Conservation (phyloP, 176 grass and related monocot genomes). For the Miscanthus lutarioriparius region DNA sequence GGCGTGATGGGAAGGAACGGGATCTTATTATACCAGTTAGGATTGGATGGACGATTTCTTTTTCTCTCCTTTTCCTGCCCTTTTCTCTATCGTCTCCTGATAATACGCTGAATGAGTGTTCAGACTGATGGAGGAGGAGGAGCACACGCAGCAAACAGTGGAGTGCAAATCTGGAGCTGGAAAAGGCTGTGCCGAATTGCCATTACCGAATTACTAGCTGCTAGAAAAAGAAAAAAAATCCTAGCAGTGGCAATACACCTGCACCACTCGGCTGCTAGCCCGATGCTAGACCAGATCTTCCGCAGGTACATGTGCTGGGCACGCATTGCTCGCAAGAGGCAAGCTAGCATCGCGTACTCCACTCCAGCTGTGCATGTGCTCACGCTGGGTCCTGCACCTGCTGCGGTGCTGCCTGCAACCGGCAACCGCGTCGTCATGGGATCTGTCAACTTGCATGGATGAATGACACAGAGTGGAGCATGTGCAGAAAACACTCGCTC, state of each 20-base stretch:
- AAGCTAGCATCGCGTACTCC: neutral
- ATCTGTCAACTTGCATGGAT: neutral
- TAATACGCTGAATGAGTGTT: neutral
- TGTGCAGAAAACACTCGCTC: neutral
- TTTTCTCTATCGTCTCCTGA: neutral
- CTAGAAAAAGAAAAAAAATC: neutral
- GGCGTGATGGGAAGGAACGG: neutral
- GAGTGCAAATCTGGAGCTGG: neutral
- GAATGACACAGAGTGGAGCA: neutral
- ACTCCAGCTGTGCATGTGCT: neutral
- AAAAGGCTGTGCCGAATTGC: neutral
- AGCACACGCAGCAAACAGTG: neutral
- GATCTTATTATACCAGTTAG: constrained; percentile 12
- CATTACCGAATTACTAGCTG: neutral
- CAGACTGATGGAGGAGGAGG: neutral
- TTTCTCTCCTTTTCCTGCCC: too few species aligned
- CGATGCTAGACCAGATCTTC: constrained; percentile 1
- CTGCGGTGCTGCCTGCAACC: neutral
- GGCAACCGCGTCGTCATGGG: constrained; percentile 5
- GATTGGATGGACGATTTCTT: neutral
- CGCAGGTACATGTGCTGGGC: neutral
- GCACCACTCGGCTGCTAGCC: neutral
- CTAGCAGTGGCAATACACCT: neutral
- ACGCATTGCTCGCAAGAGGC: neutral
- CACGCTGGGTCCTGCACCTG: neutral